Conservation (phyloP, 2,329 filamentous ascomycete genomes). For the Epicoccum nigrum region DNA sequence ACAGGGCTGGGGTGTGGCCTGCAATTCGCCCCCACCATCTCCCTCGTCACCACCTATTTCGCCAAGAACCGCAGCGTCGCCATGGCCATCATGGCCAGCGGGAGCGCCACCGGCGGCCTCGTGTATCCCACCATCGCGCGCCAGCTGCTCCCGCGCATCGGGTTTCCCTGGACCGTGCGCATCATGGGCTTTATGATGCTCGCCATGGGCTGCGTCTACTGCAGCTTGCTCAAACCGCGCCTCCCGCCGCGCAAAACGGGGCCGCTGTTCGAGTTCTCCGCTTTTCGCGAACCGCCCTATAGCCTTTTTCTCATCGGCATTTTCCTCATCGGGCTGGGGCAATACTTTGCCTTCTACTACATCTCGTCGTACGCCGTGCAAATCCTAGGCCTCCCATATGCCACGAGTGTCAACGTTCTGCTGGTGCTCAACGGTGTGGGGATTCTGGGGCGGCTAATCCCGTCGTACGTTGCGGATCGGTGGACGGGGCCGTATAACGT, state of each 20-base stretch:
- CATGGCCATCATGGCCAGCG: constrained; percentile 64
- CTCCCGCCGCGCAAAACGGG: constrained; percentile 53
- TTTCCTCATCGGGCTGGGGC: constrained; percentile 42
- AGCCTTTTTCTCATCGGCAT: constrained; percentile 45
- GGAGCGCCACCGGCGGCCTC: constrained; percentile 66
- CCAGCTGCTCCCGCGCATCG: constrained; percentile 63
- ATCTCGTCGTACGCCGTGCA: constrained; percentile 50
- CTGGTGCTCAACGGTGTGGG: constrained; percentile 65
- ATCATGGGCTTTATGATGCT: constrained; percentile 66
- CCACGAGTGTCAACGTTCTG: constrained; percentile 60
- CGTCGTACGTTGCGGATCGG: constrained; percentile 61
- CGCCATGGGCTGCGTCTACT: constrained; percentile 45
- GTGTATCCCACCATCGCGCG: constrained; percentile 64
- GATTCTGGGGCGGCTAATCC: constrained; percentile 60
- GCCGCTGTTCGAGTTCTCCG: constrained; percentile 50
- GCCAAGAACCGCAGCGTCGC: constrained; percentile 64
- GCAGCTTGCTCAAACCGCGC: constrained; percentile 49
- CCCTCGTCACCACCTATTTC: constrained; percentile 61
- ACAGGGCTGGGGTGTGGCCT: constrained; percentile 44
- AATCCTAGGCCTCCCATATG: constrained; percentile 55
- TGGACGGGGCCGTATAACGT: constrained; percentile 62
- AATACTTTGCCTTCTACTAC: constrained; percentile 56
- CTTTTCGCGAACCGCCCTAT: constrained; percentile 52
- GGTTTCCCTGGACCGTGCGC: constrained; percentile 70
- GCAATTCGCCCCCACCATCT: constrained; percentile 43